These are phyloP conservation scores for Tuber microsphaerosporum DNA, from an alignment of 495 filamentous ascomycete genomes.

Conservation along the genomic window DNA sequence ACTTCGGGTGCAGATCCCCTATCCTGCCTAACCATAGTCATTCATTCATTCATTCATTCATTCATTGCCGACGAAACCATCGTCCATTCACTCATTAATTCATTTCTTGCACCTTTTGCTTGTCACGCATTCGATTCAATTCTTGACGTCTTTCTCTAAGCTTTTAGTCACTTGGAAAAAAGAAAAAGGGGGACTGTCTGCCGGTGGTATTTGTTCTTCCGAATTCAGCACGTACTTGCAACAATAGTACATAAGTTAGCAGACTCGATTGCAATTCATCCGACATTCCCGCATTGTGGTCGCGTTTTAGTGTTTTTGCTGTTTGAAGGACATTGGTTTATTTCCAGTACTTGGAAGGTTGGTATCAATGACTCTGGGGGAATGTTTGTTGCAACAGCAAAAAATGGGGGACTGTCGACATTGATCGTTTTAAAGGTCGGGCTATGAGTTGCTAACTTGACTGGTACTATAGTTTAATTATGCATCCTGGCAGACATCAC, in stretches of 20 bases:
- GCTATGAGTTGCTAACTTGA: not conserved
- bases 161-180: not conserved
- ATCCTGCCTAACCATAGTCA: not conserved
- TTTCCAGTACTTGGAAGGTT: not conserved
- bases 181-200: not conserved
- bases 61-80: not conserved
- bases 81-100: not conserved
- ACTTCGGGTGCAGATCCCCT: constrained; percentile 4
- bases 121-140: not conserved
- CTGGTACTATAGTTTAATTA: constrained; percentile 11
- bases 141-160: not conserved
- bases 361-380: not conserved
- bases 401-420: not conserved
- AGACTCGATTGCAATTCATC: not conserved
- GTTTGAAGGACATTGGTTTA: not conserved
- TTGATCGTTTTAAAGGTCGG: not conserved
- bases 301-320: not conserved
- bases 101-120: not conserved
- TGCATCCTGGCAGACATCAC: constrained; percentile 29
- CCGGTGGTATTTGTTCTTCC: not conserved
- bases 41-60: constrained; percentile 5
- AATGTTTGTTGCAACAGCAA: not conserved
- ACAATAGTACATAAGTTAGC: not conserved
- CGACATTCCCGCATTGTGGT: not conserved
- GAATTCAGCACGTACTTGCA: not conserved